A percentile compares a stretch with the other conserved stretches of the same genome.
phyloP scores from a whole-genome alignment of 148 eudicot species.

The Silene conica region DNA sequence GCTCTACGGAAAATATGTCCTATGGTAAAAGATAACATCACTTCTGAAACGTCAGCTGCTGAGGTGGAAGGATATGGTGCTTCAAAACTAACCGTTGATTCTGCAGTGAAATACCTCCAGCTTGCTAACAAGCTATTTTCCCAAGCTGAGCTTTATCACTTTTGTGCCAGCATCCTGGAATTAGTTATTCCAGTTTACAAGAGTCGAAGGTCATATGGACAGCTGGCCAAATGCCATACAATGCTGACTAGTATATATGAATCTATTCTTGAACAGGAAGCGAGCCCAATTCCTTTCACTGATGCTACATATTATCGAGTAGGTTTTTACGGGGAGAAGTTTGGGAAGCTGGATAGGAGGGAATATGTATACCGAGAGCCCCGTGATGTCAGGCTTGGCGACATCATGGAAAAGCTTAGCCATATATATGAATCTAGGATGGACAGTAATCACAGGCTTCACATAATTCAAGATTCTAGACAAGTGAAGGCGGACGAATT shows the following conservation, averaged over 20 bases:
- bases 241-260: slow-evolving; percentile 91
- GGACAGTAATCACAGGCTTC: slow-evolving; percentile 76
- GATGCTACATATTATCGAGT: slow-evolving; percentile 99
- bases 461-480: slow-evolving; percentile 94
- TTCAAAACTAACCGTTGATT: slow-evolving; percentile 95
- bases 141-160: slow-evolving; percentile 92
- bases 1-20: slow-evolving; percentile 95
- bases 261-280: slow-evolving; percentile 97
- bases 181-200: slow-evolving; percentile 96
- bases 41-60: slow-evolving; percentile 91
- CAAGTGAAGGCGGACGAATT: slow-evolving; percentile 92
- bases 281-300: slow-evolving; percentile 95
- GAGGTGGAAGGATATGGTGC: slow-evolving; percentile 99
- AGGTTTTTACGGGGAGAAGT: slow-evolving; percentile 95
- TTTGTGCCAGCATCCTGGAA: slow-evolving; percentile 95
- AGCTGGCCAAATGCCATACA: slow-evolving; percentile 97
- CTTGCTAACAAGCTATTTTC: slow-evolving; percentile 98
- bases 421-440: slow-evolving; percentile 92
- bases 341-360: slow-evolving; percentile 77
- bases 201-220: slow-evolving; percentile 94
- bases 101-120: slow-evolving; percentile 95
- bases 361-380: slow-evolving; percentile 96
- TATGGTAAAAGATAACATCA: slow-evolving; percentile 81
- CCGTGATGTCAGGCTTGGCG: slow-evolving; percentile 96
- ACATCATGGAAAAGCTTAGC: slow-evolving; percentile 98